Evolutionary conservation across 1,284 basidiomycete species (phyloP).

Genomic region (Wallemia hederae): DNA sequence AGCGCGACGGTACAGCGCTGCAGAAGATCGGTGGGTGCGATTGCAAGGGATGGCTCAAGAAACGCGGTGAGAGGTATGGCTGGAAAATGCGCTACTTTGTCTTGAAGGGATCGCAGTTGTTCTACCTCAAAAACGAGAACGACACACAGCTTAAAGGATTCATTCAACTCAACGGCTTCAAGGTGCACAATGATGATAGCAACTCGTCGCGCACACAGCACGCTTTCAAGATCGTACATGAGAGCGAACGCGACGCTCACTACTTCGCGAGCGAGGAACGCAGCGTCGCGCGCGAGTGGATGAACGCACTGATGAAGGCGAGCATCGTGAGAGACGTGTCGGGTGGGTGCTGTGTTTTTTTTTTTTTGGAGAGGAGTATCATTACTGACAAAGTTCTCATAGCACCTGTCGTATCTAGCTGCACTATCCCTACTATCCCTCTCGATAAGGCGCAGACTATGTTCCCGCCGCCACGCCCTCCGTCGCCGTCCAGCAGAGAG

Average conservation of each 20-base stretch:
- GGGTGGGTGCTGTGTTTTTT: conserved; percentile 23
- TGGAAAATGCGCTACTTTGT: conserved; percentile 87
- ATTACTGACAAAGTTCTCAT: neutral
- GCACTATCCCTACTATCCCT: conserved; percentile 89
- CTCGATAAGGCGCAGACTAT: conserved; percentile 80
- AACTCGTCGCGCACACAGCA: conserved; percentile 58
- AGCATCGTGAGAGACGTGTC: conserved; percentile 79
- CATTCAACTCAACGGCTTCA: conserved; percentile 72
- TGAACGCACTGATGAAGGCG: conserved; percentile 98
- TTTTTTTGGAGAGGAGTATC: neutral
- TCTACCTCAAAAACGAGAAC: conserved; percentile 44
- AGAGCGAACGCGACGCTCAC: conserved; percentile 47
- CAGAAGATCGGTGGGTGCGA: conserved; percentile 70
- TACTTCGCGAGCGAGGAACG: conserved; percentile 78
- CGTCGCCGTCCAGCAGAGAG: conserved; percentile 59
- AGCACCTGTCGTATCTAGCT: conserved; percentile 85
- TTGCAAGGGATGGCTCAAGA: conserved; percentile 75
- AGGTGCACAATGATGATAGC: conserved; percentile 74
- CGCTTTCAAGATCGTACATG: conserved; percentile 82
- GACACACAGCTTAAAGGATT: conserved; percentile 88
- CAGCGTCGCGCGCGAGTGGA: conserved; percentile 64
- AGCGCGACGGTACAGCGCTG: conserved; percentile 22
- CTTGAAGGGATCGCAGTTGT: conserved; percentile 72
- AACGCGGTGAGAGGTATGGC: conserved; percentile 70
- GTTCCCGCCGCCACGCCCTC: conserved; percentile 79